Evolutionary conservation across 83 land plant genomes (phyloP).

Genomic region (Picea mariana): DNA sequence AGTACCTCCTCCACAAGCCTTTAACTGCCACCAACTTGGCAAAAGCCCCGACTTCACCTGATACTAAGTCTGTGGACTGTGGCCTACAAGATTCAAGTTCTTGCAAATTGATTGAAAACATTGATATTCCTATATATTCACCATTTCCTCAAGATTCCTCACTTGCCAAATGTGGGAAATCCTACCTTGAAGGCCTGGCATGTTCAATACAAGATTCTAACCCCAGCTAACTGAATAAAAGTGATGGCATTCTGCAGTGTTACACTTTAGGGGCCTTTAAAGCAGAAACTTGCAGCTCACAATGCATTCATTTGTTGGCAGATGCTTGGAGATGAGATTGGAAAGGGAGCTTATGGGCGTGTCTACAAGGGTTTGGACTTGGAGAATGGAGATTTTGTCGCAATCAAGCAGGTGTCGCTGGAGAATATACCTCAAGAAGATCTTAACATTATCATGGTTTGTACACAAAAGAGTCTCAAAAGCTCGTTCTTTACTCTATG

Average conservation of each 20-base stretch:
- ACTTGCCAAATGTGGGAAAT: too few species aligned
- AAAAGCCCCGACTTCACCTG: neutral
- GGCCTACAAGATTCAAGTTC: too few species aligned
- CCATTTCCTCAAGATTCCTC: too few species aligned
- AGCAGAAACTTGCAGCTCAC: too few species aligned
- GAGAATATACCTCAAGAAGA: slow-evolving; percentile 97
- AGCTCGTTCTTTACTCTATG: neutral
- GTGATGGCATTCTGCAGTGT: too few species aligned
- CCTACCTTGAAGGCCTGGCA: too few species aligned
- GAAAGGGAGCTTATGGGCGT: slow-evolving; percentile 97
- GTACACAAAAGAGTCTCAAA: neutral
- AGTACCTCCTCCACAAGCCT: neutral
- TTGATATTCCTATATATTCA: too few species aligned
- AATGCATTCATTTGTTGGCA: slow-evolving; percentile 16
- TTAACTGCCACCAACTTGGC: neutral
- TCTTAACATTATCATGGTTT: slow-evolving; percentile 96
- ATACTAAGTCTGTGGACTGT: too few species aligned
- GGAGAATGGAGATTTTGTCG: slow-evolving; percentile 99
- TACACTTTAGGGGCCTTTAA: too few species aligned
- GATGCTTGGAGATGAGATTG: slow-evolving; percentile 99
- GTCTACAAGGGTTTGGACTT: slow-evolving; percentile 97
- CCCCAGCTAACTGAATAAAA: too few species aligned
- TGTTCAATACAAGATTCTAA: too few species aligned
- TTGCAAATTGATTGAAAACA: too few species aligned
- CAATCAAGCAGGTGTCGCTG: slow-evolving; percentile 97